Base-by-base conservation (phyloP, 768 basidiomycete species). In the Lactifluus volemus region DNA sequence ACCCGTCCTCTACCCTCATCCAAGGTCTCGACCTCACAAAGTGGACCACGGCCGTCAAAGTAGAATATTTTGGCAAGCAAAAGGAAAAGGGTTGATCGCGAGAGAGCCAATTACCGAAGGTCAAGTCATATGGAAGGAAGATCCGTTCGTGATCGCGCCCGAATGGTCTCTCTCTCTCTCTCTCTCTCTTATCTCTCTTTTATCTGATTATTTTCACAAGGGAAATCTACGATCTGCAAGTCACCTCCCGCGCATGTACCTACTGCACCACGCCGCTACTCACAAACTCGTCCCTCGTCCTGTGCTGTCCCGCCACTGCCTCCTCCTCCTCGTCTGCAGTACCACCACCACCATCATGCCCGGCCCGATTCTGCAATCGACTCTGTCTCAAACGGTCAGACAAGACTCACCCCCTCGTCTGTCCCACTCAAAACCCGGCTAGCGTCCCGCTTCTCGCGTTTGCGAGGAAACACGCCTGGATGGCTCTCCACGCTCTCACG, bases 41-140 rank as follows among this genome's bases (percentile, higher is more conserved):
- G 58, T 88, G 85, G 81, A 84, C 84, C 25, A 70, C 71, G 12
- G 75, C 78, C 25, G 76, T 94, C 7, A 83, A 92, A 10, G 87
- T 90, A 6, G 80, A 76, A 68, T 79, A 83, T 72, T 92, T 92
- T 67, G 77, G 82, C 51, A 77, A 78, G 62, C 75, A 76, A 59
- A 92, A 86, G 68, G 93, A 3, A 94, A 94, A 67, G 93, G 92
- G 0, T 75, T 96, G 39, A 81, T 94, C 0, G 89, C 90, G 1
- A 81, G 73, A 38, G 80, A 83, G 53, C 75, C 78, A 34, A 86
- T 95, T 55, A 73, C 74, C 29, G 80, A 84, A 67, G 89, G 87
- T 0, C 89, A 94, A 63, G 74, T 83, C 4, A 70, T 96, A 17
- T 94, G 92, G 90, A 86, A 84, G 60, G 92, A 95, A 68, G 88